phyloP scores from a whole-genome alignment of 768 basidiomycete genomes.

The Roridomyces roridus region DNA sequence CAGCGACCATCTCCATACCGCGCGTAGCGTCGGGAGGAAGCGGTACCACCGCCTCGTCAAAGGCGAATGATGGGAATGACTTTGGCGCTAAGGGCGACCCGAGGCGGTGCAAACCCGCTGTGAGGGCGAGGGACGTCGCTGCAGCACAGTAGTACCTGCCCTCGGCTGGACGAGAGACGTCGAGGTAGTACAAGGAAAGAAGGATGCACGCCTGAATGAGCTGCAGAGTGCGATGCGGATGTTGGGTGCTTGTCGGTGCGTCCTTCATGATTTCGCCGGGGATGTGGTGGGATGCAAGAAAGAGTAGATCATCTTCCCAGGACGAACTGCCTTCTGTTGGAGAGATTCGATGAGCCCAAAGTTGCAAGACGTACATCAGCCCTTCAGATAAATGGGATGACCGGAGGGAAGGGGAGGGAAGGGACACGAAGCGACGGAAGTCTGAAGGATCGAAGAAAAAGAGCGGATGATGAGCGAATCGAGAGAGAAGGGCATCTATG shows the following conservation, averaged over 20 bases:
- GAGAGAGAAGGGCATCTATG: not conserved
- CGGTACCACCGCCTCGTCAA: not conserved
- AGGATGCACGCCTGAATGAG: slow-evolving; percentile 15
- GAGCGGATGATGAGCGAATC: not conserved
- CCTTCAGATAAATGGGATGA: not conserved
- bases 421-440: too few relatives aligned
- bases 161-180: not conserved
- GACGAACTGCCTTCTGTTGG: not conserved
- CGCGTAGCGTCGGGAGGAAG: not conserved
- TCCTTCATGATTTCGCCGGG: not conserved
- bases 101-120: slow-evolving; percentile 10
- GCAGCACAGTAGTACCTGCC: slow-evolving; percentile 5
- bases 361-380: slow-evolving; percentile 3
- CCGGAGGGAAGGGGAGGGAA: not conserved
- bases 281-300: not conserved
- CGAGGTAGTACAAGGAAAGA: slow-evolving; percentile 18
- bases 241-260: not conserved
- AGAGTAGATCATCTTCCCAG: slow-evolving; percentile 1
- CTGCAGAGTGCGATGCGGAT: not conserved
- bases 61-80: not conserved
- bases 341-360: slow-evolving; percentile 17
- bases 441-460: not conserved
- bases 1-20: not conserved
- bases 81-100: not conserved
- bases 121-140: slow-evolving; percentile 17